These are phyloP conservation scores for Barnettozyma wickerhamii DNA, from an alignment of 805 yeast species.

Conservation along the genomic window DNA sequence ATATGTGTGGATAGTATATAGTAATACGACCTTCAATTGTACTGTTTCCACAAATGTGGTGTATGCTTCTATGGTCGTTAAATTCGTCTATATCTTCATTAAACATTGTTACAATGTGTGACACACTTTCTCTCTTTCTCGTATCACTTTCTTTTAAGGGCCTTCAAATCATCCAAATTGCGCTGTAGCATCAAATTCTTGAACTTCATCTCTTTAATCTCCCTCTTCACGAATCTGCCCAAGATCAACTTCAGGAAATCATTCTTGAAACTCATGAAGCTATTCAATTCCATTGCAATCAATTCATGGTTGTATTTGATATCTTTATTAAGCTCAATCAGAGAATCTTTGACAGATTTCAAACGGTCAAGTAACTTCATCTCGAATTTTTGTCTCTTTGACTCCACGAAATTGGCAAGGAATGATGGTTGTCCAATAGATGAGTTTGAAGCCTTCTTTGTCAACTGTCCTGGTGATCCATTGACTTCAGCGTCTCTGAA, in stretches of 20 bases:
- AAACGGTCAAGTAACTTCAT: conserved; percentile 36
- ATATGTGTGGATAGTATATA: no score
- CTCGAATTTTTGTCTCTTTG: conserved; percentile 44
- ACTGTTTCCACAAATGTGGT: no score
- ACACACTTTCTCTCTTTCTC: no score
- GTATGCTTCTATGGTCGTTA: no score
- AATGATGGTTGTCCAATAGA: conserved; percentile 25
- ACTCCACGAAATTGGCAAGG: conserved; percentile 41
- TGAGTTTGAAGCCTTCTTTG: not conserved
- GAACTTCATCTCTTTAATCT: conserved; percentile 26
- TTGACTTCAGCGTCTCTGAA: conserved; percentile 9
- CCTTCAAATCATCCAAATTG: conserved; percentile 20
- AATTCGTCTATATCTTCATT: no score
- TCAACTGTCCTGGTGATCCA: conserved; percentile 9
- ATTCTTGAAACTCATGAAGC: conserved; percentile 48
- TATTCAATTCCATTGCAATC: conserved; percentile 59
- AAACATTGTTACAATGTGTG: no score
- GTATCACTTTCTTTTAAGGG: no score
- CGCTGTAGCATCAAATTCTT: conserved; percentile 18
- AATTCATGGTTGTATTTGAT: conserved; percentile 54
- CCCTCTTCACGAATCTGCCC: conserved; percentile 28
- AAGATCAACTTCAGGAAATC: conserved; percentile 36
- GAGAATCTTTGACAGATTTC: conserved; percentile 36
- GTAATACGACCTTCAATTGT: no score
- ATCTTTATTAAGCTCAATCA: conserved; percentile 40